Evolutionary conservation across 495 filamentous ascomycete species (phyloP).

Genomic region (Xylaria flabelliformis): DNA sequence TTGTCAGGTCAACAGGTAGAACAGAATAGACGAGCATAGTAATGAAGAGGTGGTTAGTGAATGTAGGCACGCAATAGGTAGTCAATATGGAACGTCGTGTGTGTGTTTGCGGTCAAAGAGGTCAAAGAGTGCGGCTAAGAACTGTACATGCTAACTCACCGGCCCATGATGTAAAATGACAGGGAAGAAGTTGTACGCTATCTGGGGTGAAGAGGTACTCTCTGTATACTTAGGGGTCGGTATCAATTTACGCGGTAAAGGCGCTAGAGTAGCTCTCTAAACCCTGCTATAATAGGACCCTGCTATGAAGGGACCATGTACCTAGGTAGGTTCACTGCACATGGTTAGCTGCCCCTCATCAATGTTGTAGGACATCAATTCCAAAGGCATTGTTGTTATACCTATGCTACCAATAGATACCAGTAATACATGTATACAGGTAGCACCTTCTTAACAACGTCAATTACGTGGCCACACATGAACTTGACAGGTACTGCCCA

Average conservation of each 20-base stretch:
- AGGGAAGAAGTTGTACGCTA: background rate
- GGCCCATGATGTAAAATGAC: constrained; percentile 21
- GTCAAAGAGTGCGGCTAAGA: background rate
- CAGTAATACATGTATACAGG: background rate
- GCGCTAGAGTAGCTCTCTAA: constrained; percentile 23
- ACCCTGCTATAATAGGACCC: background rate
- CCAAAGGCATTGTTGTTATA: too few species aligned
- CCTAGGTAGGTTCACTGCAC: background rate
- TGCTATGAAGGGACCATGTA: background rate
- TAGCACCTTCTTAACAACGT: background rate
- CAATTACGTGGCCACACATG: background rate
- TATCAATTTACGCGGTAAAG: constrained; percentile 33
- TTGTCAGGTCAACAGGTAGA: background rate
- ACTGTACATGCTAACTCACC: background rate
- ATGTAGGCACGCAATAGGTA: background rate
- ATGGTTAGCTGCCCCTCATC: background rate
- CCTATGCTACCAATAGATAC: background rate
- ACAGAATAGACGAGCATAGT: background rate
- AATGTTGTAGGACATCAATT: too few species aligned
- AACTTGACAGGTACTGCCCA: background rate
- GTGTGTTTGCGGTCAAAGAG: constrained; percentile 2
- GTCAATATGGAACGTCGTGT: background rate
- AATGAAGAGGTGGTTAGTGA: background rate
- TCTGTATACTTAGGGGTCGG: too few species aligned
- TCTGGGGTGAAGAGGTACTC: background rate